phyloP scores from a whole-genome alignment of 768 basidiomycete genomes.

The Pholiota conissans region DNA sequence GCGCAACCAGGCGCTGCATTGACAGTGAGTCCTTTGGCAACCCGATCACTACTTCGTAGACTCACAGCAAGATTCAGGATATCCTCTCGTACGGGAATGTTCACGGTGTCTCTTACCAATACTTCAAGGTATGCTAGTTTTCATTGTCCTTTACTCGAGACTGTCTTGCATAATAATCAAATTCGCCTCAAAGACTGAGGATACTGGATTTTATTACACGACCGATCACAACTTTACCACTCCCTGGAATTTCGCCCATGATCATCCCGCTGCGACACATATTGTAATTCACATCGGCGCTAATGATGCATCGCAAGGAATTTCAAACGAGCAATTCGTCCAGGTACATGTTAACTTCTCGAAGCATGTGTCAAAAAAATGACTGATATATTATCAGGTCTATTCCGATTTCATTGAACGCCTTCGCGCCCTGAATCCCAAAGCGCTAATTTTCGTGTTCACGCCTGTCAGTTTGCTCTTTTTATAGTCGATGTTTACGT shows the following conservation, averaged over 20 bases:
- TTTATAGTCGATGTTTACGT: background rate
- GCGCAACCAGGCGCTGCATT: constrained; percentile 58
- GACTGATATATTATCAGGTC: constrained; percentile 29
- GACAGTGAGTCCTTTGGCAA: constrained; percentile 26
- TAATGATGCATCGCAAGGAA: constrained; percentile 54
- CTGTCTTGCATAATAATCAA: too few relatives aligned
- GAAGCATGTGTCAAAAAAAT: background rate
- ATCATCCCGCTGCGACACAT: constrained; percentile 48
- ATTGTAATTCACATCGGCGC: constrained; percentile 61
- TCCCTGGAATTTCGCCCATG: constrained; percentile 53
- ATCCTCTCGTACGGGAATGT: constrained; percentile 52
- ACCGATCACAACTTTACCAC: constrained; percentile 61
- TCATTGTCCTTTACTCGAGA: too few relatives aligned
- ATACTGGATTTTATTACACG: constrained; percentile 53
- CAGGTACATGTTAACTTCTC: constrained; percentile 27
- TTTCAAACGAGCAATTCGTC: constrained; percentile 43
- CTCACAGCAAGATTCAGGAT: constrained; percentile 40
- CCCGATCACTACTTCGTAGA: too few relatives aligned
- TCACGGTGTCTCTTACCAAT: constrained; percentile 52
- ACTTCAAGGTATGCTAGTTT: constrained; percentile 39
- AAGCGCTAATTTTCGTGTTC: constrained; percentile 52
- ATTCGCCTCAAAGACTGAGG: constrained; percentile 48
- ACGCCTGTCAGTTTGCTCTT: constrained; percentile 41
- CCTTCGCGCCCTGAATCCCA: constrained; percentile 41
- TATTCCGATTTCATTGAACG: constrained; percentile 46